Evolutionary conservation across 331 rosid species (phyloP), one percentile per base, ranked within the genome.

Genomic region (Ulmus americana): DNA sequence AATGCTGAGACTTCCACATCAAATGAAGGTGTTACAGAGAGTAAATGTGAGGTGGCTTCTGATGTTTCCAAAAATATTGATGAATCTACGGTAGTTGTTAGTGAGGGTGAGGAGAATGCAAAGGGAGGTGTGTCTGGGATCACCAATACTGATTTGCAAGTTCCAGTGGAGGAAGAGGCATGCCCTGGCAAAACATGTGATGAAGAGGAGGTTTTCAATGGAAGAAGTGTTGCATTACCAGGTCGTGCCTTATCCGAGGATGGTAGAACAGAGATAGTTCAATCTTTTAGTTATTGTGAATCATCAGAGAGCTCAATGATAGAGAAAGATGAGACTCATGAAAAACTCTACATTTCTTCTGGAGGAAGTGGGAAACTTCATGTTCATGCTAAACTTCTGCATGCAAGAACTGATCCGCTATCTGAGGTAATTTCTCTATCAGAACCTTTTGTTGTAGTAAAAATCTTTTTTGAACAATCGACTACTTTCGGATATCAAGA

Each of bases 341-440:
- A 76, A 59, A 55, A 53, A 10, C 16, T 53, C 40, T 52, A 64
- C 77, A 77, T 68, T 77, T 59, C 76, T 16, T 70, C 71, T n/a
- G 76, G 68, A 65, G 84, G 51, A 73, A 45, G 73, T 12, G 80
- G 65, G 39, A 65, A 70, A 47, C 74, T 80, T 44, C 76, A 18
- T 58, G 84, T 82, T 65, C 80, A 43, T 52, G 59, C 82, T 5
- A 77, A 70, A 68, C 6, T 48, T 45, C 61, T 71, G 46, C 73
- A 58, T 15, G 28, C 82, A 54, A 63, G 72, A 57, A 61, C 69
- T 45, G 77, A 71, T 74, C 73, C 72, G 63, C 69, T 40, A 45
- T 82, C 81, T 18, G 62, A 79, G 95, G 97, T 90, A 75, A 65
- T 16, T 55, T 74, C 49, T 58, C 47, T 52, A 53, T 46, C 45